Evolutionary conservation across 257 asterid genomes (phyloP).

Genomic region (Verbena officinalis): DNA sequence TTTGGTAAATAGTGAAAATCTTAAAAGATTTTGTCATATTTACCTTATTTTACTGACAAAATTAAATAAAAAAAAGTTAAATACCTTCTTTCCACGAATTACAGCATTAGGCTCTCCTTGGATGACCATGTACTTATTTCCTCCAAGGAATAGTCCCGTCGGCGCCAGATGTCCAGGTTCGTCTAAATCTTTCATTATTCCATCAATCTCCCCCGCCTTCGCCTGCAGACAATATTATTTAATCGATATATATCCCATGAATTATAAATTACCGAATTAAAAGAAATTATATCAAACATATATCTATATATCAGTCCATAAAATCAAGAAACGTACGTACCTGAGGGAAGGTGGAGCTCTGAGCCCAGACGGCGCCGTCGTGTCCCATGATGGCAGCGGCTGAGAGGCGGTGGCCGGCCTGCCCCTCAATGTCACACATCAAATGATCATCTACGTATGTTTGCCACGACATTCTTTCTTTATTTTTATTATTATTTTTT

Average conservation of each 20-base stretch:
- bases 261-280: neutral
- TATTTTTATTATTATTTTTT: too few species aligned
- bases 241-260: neutral
- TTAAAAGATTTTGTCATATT: too few species aligned
- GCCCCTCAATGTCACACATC: slow-evolving; percentile 62
- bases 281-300: too few species aligned
- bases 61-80: too few species aligned
- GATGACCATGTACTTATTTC: slow-evolving; percentile 62
- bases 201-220: slow-evolving; percentile 49
- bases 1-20: too few species aligned
- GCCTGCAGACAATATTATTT: slow-evolving; percentile 25
- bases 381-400: slow-evolving; percentile 63
- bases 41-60: too few species aligned
- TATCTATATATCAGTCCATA: too few species aligned
- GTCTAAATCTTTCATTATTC: slow-evolving; percentile 50
- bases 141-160: slow-evolving; percentile 45
- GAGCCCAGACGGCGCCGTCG: slow-evolving; percentile 64
- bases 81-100: slow-evolving; percentile 70
- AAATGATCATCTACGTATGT: slow-evolving; percentile 60
- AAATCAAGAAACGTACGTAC: slow-evolving; percentile 22
- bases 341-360: slow-evolving; percentile 60
- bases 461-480: slow-evolving; percentile 61
- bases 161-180: slow-evolving; percentile 65
- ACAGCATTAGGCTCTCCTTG: slow-evolving; percentile 68
- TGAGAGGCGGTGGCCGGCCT: slow-evolving; percentile 47